phyloP scores from a whole-genome alignment of 257 asterid genomes.

The Solanum chaucha region DNA sequence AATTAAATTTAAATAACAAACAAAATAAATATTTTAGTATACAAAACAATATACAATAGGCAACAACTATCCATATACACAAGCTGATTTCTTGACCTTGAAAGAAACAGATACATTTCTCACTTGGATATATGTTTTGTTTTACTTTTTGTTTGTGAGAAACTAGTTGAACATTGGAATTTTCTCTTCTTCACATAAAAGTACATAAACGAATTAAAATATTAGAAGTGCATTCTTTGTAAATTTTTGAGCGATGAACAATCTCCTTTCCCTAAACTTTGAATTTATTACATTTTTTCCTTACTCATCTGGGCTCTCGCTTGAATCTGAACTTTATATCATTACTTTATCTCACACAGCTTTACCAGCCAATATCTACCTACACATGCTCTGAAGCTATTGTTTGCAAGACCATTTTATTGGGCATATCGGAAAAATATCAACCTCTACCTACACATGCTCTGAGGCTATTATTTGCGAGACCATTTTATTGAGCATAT shows the following conservation, averaged over 20 bases:
- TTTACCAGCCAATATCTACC: not conserved
- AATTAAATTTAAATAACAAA: not conserved
- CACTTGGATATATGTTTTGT: not conserved
- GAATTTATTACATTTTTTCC: not conserved
- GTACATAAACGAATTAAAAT: not conserved
- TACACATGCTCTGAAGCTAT: not conserved
- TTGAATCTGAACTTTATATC: not conserved
- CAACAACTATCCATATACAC: no score
- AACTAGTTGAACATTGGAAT: not conserved
- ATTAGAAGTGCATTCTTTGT: not conserved
- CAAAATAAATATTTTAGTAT: no score
- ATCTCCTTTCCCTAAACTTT: no score
- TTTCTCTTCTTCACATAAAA: not conserved
- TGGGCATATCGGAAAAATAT: no score
- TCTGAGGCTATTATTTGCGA: no score
- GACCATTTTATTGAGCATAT: no score
- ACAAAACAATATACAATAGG: no score
- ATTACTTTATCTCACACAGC: not conserved
- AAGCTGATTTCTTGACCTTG: no score
- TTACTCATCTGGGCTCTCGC: not conserved
- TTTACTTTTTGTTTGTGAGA: not conserved
- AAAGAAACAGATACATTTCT: not conserved
- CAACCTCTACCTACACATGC: not conserved
- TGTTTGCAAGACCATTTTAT: no score
- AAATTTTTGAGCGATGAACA: not conserved